Base-by-base conservation (phyloP, 352 stramenopile species). In the Globisporangium okanoganense region DNA sequence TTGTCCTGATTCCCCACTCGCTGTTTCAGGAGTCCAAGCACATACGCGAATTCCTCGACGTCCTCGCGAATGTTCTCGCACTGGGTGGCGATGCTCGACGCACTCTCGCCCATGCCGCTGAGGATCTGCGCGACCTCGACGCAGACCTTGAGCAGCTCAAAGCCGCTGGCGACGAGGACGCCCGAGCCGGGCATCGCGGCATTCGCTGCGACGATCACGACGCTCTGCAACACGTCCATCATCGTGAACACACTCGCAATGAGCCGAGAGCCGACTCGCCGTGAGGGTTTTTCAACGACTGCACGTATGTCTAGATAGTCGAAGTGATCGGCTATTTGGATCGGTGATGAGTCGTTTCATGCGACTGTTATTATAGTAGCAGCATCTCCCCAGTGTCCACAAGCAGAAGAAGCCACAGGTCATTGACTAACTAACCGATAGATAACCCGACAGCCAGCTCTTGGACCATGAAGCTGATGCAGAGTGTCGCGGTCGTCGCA, bases 221-320 rank as follows among this genome's bases (percentile, higher is more conserved):
- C 27, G 25, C 47, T 53, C 47, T 53, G 47, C 47, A 53, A 24
- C 13, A 36, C 41, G n/a, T 48, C 41, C 41, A 48, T 48, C 41
- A 48, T 48, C 7, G 29, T 33, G 29, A 6, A 33, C 29, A 33
- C 3, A 33, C 29, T 16, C 36, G 16, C 9, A 40, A 12, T 40
- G 35, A 40, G 35, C 35, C 35, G 16, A 18, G 36, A 38, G 33
- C 33, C 29, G 6, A 33, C 29, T 33, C 29, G 29, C 3, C 29
- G 6, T 6, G 6, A 33, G 29, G 29, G 29, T 33, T 33, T 33
- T 33, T 33, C 29, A 33, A 6, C 29, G 29, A 33, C 29, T 33
- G 29, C 29, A 6, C 6, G 3, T 33, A 33, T 33, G 29, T 33
- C 29, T 3, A 33, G 29, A 33, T 33, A 7, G 29, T 33, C 29